These are phyloP conservation scores for Colletotrichum sp. DNA, from an alignment of 2,329 filamentous ascomycete species.

Conservation along the genomic window DNA sequence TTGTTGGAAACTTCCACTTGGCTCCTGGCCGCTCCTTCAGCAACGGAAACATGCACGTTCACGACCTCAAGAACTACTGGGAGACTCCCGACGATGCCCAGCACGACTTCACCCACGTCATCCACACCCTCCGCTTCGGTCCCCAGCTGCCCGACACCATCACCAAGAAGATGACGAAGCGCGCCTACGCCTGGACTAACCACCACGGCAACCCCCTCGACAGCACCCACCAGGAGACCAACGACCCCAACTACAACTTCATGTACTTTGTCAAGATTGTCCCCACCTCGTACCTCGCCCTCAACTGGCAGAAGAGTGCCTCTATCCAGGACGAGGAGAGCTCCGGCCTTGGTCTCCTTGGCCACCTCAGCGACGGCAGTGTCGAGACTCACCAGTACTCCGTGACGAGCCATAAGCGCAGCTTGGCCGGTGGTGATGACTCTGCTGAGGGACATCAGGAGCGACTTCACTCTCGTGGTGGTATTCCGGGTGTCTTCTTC, in stretches of 20 bases:
- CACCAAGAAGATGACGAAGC: constrained; percentile 59
- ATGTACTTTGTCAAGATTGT: constrained; percentile 99
- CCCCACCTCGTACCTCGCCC: constrained; percentile 89
- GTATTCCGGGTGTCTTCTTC: constrained; percentile 98
- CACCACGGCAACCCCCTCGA: constrained; percentile 95
- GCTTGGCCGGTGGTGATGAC: constrained; percentile 82
- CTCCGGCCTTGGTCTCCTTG: constrained; percentile 71
- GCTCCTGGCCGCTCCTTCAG: constrained; percentile 96
- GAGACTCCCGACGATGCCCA: constrained; percentile 69
- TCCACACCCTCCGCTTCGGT: constrained; percentile 91
- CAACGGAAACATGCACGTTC: constrained; percentile 95
- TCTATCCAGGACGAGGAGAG: constrained; percentile 50
- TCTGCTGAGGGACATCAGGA: constrained; percentile 89
- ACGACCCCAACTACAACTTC: constrained; percentile 88
- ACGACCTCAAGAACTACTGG: constrained; percentile 96
- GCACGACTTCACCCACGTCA: constrained; percentile 88
- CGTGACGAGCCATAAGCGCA: constrained; percentile 95
- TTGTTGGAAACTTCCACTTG: constrained; percentile 98
- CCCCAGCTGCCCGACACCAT: constrained; percentile 83
- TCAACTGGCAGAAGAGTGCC: constrained; percentile 79
- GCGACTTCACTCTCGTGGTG: constrained; percentile 84
- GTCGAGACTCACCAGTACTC: constrained; percentile 99
- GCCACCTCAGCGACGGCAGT: constrained; percentile 73
- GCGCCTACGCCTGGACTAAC: constrained; percentile 74
- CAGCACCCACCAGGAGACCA: constrained; percentile 74